These are phyloP conservation scores for Escallonia herrerae DNA, from an alignment of 129 eudicot species.

Conservation along the genomic window DNA sequence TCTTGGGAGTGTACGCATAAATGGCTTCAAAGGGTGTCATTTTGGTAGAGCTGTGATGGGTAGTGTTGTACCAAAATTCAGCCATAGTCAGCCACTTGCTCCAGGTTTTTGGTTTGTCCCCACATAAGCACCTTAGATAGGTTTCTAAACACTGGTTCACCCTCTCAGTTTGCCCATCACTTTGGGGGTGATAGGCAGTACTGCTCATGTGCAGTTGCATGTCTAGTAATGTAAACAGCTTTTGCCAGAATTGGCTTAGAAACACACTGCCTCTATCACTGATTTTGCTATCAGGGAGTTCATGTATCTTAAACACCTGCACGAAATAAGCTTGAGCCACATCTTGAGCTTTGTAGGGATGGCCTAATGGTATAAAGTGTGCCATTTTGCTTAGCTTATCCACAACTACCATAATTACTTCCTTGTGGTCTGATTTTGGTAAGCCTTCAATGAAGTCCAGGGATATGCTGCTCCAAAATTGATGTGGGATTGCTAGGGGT, in stretches of 20 bases:
- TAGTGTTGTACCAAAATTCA: constrained; percentile 3
- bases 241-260: not conserved
- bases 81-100: not conserved
- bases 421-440: not conserved
- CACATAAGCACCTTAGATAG: not conserved
- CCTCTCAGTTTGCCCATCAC: constrained; percentile 7
- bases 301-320: constrained; percentile 1
- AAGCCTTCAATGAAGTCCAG: not conserved
- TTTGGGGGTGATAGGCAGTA: constrained; percentile 4
- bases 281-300: not conserved
- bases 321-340: not conserved
- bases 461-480: too few species aligned
- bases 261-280: too few species aligned
- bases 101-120: not conserved
- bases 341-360: not conserved
- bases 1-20: too few species aligned
- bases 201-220: not conserved
- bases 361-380: too few species aligned
- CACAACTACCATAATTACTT: constrained; percentile 3
- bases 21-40: too few species aligned
- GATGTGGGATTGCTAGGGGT: not conserved
- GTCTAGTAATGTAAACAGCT: not conserved
- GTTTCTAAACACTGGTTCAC: constrained; percentile 3
- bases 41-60: not conserved
- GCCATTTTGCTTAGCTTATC: not conserved